Evolutionary conservation across 805 yeast genomes (phyloP), one percentile per base, ranked within the genome.

Genomic region (Ogataea saltuana): DNA sequence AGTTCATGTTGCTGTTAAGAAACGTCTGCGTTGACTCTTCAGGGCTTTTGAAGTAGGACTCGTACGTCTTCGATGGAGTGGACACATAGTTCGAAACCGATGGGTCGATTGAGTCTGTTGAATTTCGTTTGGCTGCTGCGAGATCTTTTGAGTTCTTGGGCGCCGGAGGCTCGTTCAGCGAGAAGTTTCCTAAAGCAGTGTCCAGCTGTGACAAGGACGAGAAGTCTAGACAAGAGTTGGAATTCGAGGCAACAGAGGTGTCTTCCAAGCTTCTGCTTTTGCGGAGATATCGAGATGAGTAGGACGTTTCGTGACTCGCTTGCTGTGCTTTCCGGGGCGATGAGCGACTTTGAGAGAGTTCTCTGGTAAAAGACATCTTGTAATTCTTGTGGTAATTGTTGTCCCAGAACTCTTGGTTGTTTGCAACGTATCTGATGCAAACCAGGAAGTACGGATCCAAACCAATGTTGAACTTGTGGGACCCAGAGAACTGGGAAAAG

Each of bases 391-490:
- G 58, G 28, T 64, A 49, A 64, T 88, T 88, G 66, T 85, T 88
- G 61, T 88, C 96, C 96, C 96, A 88, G 56, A 60, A 75, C 51
- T 81, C 89, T 33, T 58, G 54, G 12, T 73, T 72, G 32, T 65
- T 61, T 15, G 78, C 64, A 35, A 59, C 55, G 59, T 77, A 86
- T 41, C 75, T 72, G 31, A 84, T 72, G 55, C 95, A 86, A 53
- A 85, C 66, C 33, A 50, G 43, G 39, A 61, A 52, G 13, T 41
- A 44, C 4, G 64, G 65, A 20, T 46, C 39, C 11, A 25, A n/a
- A 6, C 42, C 50, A 12, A 34, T 29, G 1, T 69, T 64, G 33
- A 44, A 47, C 8, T 38, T 48, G 27, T 56, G 56, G 8, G 54
- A 48, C 10, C 48, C 48, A 15, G 47, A 46, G 35, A 52, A 61